Percentiles rank a stretch among this genome's conserved stretches.
phyloP scores from a whole-genome alignment of 495 filamentous ascomycete species.

The Neurospora sp. region DNA sequence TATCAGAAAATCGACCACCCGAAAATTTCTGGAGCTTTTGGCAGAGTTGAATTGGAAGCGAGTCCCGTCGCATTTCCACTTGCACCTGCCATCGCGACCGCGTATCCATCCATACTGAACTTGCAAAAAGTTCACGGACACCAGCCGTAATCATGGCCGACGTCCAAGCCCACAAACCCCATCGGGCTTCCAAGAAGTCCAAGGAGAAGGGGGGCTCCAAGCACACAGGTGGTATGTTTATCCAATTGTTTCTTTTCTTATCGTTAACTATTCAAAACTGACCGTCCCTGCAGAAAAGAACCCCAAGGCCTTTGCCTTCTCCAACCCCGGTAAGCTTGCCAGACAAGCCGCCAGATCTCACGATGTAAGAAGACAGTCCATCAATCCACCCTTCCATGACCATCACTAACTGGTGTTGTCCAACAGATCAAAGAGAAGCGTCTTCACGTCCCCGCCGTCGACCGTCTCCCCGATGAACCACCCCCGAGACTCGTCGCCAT shows the following conservation, averaged over 20 bases:
- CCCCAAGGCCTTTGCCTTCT: constrained; percentile 84
- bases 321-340: constrained; percentile 74
- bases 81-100: background rate
- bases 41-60: constrained; percentile 3
- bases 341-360: constrained; percentile 80
- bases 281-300: constrained; percentile 48
- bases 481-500: constrained; percentile 85
- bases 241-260: background rate
- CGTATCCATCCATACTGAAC: background rate
- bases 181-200: constrained; percentile 70
- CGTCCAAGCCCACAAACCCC: constrained; percentile 72
- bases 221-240: constrained; percentile 17
- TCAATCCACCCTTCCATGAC: background rate
- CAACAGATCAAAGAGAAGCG: constrained; percentile 82
- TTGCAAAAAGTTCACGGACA: background rate
- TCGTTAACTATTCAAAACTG: background rate
- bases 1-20: constrained; percentile 8
- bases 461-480: constrained; percentile 90
- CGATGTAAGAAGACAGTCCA: constrained; percentile 50
- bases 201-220: constrained; percentile 86
- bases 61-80: constrained; percentile 1
- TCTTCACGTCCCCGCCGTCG: constrained; percentile 89
- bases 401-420: constrained; percentile 1
- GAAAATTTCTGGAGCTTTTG: constrained; percentile 21
- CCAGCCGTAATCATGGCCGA: constrained; percentile 47